A percentile compares a stretch with the other conserved stretches of the same genome.
These are phyloP conservation scores for Fomitopsis palustris DNA, from an alignment of 1,284 basidiomycete species.

Conservation along the genomic window DNA sequence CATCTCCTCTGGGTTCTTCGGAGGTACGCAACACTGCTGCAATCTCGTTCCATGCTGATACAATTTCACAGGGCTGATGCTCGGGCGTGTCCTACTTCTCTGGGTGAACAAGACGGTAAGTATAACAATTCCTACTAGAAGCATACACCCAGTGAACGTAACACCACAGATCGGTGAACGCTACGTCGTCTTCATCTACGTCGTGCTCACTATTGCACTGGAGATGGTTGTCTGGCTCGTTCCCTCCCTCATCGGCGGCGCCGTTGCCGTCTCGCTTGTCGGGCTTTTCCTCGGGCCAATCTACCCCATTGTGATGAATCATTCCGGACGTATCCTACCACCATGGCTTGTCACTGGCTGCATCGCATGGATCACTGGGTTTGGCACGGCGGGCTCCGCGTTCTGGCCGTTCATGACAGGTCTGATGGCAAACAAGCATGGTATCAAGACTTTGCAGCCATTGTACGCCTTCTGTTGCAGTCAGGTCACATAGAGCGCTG, in stretches of 20 bases:
- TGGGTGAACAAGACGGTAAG: slow-evolving; percentile 47
- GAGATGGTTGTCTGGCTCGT: slow-evolving; percentile 61
- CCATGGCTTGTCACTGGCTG: slow-evolving; percentile 48
- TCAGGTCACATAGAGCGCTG: not conserved
- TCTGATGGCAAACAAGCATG: slow-evolving; percentile 43
- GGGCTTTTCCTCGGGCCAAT: slow-evolving; percentile 50
- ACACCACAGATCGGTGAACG: slow-evolving; percentile 47
- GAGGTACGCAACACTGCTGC: slow-evolving; percentile 30
- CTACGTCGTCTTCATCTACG: slow-evolving; percentile 37
- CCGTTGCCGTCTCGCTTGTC: slow-evolving; percentile 50
- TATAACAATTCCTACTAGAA: no score
- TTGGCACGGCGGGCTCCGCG: slow-evolving; percentile 53
- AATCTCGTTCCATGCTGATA: no score
- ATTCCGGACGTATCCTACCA: slow-evolving; percentile 45
- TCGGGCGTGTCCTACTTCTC: slow-evolving; percentile 42
- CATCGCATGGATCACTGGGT: slow-evolving; percentile 57
- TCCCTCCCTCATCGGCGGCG: slow-evolving; percentile 50
- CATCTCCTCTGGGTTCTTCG: slow-evolving; percentile 49
- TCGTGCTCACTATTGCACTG: slow-evolving; percentile 36
- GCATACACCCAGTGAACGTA: no score
- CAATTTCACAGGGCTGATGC: slow-evolving; percentile 44
- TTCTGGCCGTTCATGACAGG: slow-evolving; percentile 55
- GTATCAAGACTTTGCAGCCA: slow-evolving; percentile 27
- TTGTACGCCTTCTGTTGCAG: slow-evolving; percentile 9
- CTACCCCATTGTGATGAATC: slow-evolving; percentile 53